Conservation (phyloP, 805 yeast species). For the Crinitomyces ghanaensis region DNA sequence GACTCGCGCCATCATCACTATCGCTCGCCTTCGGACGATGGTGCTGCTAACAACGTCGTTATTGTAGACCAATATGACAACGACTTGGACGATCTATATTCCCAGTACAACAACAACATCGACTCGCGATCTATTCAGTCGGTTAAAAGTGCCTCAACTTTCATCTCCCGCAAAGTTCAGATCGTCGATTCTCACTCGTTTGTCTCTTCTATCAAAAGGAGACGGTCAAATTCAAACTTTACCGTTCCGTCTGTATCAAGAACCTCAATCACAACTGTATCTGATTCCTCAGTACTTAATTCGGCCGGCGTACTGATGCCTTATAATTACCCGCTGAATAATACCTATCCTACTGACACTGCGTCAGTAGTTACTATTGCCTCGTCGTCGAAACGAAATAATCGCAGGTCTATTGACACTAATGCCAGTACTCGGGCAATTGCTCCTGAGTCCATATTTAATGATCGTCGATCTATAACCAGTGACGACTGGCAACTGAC, state of each 20-base stretch:
- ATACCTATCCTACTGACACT: constrained; percentile 18
- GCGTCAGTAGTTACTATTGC: constrained; percentile 30
- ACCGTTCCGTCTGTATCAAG: constrained; percentile 19
- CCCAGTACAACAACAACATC: too few relatives aligned
- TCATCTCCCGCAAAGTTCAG: too few relatives aligned
- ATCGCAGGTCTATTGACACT: constrained; percentile 26
- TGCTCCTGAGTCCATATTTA: constrained; percentile 23
- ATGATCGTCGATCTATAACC: too few relatives aligned
- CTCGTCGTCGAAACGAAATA: constrained; percentile 23
- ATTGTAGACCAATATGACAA: too few relatives aligned
- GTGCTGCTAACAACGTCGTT: too few relatives aligned
- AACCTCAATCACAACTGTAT: constrained; percentile 17
- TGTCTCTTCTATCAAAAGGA: constrained; percentile 10
- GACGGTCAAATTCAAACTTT: constrained; percentile 17
- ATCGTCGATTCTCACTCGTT: constrained; percentile 14
- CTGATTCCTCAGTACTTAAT: constrained; percentile 7
- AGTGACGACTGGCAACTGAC: too few relatives aligned
- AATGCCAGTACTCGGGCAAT: constrained; percentile 28
- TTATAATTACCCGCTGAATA: constrained; percentile 1
- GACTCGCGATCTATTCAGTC: too few relatives aligned
- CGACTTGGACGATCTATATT: too few relatives aligned
- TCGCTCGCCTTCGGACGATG: too few relatives aligned
- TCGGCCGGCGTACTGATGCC: not conserved
- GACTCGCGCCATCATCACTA: too few relatives aligned
- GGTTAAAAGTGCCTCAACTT: too few relatives aligned